Evolutionary conservation across 2,329 filamentous ascomycete genomes (phyloP).

Genomic region (Malbranchea cinnamomea): DNA sequence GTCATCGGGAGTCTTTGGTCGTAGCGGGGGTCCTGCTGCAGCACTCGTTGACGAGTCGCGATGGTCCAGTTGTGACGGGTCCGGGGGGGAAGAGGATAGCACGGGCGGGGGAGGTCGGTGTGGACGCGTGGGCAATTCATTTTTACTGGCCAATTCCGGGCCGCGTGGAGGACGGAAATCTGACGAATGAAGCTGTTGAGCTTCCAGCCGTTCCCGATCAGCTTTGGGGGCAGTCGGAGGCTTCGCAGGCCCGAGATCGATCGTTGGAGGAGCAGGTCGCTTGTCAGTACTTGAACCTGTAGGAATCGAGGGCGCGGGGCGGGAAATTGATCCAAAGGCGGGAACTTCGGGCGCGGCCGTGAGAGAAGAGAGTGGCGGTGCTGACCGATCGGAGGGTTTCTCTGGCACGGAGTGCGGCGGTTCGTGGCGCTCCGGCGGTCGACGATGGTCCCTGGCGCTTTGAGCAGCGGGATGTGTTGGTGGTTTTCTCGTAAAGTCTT

Average conservation of each 20-base stretch:
- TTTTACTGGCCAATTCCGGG: conserved; percentile 13
- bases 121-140: conserved; percentile 15
- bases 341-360: conserved; percentile 26
- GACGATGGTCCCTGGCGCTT: no score
- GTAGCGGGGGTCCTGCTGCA: no score
- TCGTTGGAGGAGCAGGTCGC: no score
- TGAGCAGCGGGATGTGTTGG: no score
- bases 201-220: conserved; percentile 20
- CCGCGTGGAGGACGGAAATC: conserved; percentile 16
- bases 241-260: no score
- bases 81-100: no score
- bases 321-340: conserved; percentile 29
- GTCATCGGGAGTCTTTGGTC: no score
- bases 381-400: conserved; percentile 14
- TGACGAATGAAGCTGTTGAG: conserved; percentile 11
- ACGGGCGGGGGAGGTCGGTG: conserved; percentile 14
- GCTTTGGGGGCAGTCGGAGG: conserved; percentile 32
- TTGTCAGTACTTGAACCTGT: no score
- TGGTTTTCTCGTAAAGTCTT: conserved; percentile 1
- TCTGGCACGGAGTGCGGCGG: conserved; percentile 13
- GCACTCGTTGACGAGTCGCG: no score
- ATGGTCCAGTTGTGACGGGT: no score
- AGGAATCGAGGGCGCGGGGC: no score
- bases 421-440: conserved; percentile 14
- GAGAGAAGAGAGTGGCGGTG: conserved; percentile 12